Percentiles rank a stretch among this genome's conserved stretches.
Conservation (phyloP, 305 asterid genomes). For the Nicotiana rustica region DNA sequence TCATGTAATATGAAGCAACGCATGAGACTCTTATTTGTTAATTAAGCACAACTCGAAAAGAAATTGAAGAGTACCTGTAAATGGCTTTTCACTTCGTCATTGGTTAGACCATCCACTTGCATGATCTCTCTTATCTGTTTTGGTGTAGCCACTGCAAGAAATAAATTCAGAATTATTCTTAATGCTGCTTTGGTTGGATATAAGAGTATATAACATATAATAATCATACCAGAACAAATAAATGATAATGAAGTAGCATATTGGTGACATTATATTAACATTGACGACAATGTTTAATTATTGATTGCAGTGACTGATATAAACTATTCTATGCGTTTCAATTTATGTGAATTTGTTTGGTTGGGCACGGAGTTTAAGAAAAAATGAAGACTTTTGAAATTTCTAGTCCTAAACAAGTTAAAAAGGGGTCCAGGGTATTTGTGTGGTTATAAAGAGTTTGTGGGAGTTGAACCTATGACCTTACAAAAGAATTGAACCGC, state of each 20-base stretch:
- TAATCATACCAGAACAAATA: too few species aligned
- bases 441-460: too few species aligned
- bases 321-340: too few species aligned
- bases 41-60: too few species aligned
- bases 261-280: not conserved
- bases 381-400: not conserved
- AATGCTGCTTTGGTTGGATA: not conserved
- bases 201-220: too few species aligned
- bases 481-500: too few species aligned
- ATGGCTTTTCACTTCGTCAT: constrained; percentile 55
- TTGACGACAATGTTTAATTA: not conserved
- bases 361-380: too few species aligned
- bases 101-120: constrained; percentile 50
- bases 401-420: too few species aligned
- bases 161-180: not conserved
- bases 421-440: too few species aligned
- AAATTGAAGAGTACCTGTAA: constrained; percentile 39
- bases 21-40: not conserved
- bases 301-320: not conserved
- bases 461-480: too few species aligned
- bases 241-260: too few species aligned
- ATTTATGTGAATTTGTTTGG: too few species aligned
- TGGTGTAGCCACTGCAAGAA: constrained; percentile 49
- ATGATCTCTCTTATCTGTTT: constrained; percentile 51
- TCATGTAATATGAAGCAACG: not conserved